Evolutionary conservation across 345 rosid genomes (phyloP).

Genomic region (Lepidium aucheri): DNA sequence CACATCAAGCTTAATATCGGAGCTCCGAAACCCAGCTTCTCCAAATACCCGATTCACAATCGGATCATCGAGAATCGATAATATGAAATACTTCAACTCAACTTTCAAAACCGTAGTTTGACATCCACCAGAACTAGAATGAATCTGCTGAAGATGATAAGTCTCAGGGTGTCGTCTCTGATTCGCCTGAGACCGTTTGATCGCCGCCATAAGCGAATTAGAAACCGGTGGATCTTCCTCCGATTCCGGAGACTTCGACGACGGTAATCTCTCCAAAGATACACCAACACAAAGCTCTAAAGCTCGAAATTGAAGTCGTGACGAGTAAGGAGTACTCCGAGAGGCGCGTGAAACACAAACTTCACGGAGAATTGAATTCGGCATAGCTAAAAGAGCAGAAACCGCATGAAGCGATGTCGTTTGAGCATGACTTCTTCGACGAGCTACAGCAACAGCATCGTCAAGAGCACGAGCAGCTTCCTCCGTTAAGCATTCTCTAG

Average conservation of each 20-base stretch:
- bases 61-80: constrained; percentile 70
- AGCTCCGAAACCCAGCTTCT: constrained; percentile 61
- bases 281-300: constrained; percentile 59
- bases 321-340: constrained; percentile 26
- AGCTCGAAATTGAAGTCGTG: constrained; percentile 50
- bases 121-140: constrained; percentile 15
- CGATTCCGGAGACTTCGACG: constrained; percentile 20
- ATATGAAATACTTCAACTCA: constrained; percentile 41
- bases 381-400: constrained; percentile 48
- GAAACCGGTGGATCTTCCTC: constrained; percentile 53
- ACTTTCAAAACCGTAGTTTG: constrained; percentile 41
- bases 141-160: constrained; percentile 59
- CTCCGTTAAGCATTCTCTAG: constrained; percentile 54
- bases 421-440: constrained; percentile 55
- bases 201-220: constrained; percentile 86
- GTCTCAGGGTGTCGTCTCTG: constrained; percentile 81
- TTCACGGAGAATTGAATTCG: constrained; percentile 46
- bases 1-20: constrained; percentile 48
- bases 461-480: constrained; percentile 58
- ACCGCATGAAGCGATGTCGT: constrained; percentile 67
- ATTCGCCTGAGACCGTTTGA: constrained; percentile 79
- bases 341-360: constrained; percentile 48
- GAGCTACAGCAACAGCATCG: constrained; percentile 61
- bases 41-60: constrained; percentile 49
- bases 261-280: constrained; percentile 45